Evolutionary conservation across 768 basidiomycete genomes (phyloP).

Genomic region (Rubroboletus satanas): DNA sequence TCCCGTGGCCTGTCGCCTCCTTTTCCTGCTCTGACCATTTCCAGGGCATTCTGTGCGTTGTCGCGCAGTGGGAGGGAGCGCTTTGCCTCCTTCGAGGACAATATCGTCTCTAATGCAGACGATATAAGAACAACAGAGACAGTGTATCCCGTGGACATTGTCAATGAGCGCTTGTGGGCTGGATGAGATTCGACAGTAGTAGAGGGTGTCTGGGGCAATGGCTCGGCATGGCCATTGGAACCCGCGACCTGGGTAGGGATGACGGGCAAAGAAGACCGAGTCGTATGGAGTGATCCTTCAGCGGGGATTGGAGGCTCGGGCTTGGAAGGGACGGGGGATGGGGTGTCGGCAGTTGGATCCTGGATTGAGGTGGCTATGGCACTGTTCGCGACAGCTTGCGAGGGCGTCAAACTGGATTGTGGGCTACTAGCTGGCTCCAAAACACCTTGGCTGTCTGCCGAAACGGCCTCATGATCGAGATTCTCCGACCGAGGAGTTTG

Average conservation of each 20-base stretch:
- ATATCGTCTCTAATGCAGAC: conserved; percentile 82
- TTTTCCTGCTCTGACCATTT: conserved; percentile 71
- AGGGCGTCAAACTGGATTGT: background rate
- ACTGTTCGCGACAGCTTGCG: conserved; percentile 3
- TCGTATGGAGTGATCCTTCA: conserved; percentile 4
- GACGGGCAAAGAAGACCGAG: conserved; percentile 4
- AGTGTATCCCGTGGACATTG: conserved; percentile 63
- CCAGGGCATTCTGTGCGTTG: conserved; percentile 75
- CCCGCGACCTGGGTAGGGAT: conserved; percentile 3
- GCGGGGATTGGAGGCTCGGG: background rate
- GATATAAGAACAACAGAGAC: conserved; percentile 80
- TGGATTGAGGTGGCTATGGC: background rate
- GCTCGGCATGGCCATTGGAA: conserved; percentile 15
- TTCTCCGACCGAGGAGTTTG: conserved; percentile 1
- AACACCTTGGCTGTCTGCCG: background rate
- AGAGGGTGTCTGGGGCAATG: conserved; percentile 20
- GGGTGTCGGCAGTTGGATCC: background rate
- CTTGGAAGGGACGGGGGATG: conserved; percentile 10
- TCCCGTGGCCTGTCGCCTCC: conserved; percentile 77
- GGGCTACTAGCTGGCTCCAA: background rate
- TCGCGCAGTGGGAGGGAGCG: conserved; percentile 79
- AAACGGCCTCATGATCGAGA: background rate
- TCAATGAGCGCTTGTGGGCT: conserved; percentile 54
- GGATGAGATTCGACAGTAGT: conserved; percentile 15
- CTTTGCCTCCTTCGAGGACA: conserved; percentile 84